Conservation (phyloP, 2,329 filamentous ascomycete genomes). For the Colletotrichum musicola region DNA sequence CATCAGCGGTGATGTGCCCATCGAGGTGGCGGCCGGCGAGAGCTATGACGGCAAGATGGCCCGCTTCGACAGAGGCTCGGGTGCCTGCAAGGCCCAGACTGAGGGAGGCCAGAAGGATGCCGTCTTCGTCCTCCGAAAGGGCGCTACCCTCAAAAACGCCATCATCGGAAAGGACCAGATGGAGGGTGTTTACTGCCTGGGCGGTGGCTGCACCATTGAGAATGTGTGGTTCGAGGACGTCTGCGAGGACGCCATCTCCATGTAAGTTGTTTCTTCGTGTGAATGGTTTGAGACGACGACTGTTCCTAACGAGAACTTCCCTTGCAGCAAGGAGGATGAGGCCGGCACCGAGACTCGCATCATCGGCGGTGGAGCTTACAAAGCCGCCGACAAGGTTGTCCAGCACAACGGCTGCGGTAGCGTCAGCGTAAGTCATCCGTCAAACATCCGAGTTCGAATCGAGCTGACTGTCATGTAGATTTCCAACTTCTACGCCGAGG, state of each 20-base stretch:
- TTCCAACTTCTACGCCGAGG: constrained; percentile 56
- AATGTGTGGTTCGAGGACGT: constrained; percentile 46
- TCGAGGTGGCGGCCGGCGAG: constrained; percentile 47
- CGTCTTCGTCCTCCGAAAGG: constrained; percentile 56
- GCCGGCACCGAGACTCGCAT: constrained; percentile 44
- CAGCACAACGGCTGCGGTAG: constrained; percentile 62
- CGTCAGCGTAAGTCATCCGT: constrained; percentile 46
- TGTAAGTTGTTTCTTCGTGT: constrained; percentile 23
- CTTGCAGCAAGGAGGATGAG: constrained; percentile 35
- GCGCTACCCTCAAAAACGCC: constrained; percentile 60
- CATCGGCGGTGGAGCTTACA: constrained; percentile 55
- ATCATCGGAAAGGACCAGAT: constrained; percentile 56
- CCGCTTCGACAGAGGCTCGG: constrained; percentile 54
- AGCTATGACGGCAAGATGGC: constrained; percentile 50
- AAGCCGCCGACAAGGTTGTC: constrained; percentile 59
- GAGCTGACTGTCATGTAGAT: constrained; percentile 38
- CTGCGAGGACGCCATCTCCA: constrained; percentile 45
- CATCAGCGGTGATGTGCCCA: constrained; percentile 46
- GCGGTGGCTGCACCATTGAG: constrained; percentile 44
- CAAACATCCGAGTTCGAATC: background rate
- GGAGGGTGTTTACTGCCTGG: constrained; percentile 46
- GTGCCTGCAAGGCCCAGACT: constrained; percentile 55
- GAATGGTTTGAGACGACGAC: too few relatives aligned
- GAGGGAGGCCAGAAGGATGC: constrained; percentile 59
- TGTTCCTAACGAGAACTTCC: background rate